Evolutionary conservation across 2,329 filamentous ascomycete genomes (phyloP).

Genomic region (Fusarium hostae): DNA sequence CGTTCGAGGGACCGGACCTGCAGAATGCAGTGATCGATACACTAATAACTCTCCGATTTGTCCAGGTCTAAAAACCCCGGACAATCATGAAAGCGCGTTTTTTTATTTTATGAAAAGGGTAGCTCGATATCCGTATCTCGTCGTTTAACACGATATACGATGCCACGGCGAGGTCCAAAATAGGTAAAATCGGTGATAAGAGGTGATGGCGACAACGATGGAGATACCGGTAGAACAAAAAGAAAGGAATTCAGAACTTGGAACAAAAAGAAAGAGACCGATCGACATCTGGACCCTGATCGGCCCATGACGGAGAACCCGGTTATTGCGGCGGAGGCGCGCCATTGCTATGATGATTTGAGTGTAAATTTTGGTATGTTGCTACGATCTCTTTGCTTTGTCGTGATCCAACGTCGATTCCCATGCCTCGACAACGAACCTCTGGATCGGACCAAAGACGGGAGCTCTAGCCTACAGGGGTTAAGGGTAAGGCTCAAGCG

Average conservation of each 20-base stretch:
- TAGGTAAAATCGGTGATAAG: background rate
- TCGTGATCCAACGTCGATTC: conserved; percentile 35
- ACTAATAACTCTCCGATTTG: conserved; percentile 15
- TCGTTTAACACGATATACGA: background rate
- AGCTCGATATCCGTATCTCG: background rate
- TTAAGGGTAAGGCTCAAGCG: conserved; percentile 12
- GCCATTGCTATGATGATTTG: conserved; percentile 3
- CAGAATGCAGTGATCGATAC: conserved; percentile 23
- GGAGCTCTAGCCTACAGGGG: conserved; percentile 38
- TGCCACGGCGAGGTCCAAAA: conserved; percentile 5
- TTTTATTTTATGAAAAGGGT: background rate
- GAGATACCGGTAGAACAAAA: background rate
- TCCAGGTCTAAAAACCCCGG: conserved; percentile 8
- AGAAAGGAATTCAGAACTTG: background rate
- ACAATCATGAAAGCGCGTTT: background rate
- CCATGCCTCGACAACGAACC: conserved; percentile 30
- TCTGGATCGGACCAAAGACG: conserved; percentile 45
- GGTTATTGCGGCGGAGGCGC: background rate
- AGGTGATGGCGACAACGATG: background rate
- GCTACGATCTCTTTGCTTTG: conserved; percentile 1
- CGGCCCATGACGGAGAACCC: conserved; percentile 11
- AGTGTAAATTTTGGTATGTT: background rate
- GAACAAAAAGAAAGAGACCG: background rate
- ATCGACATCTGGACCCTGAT: conserved; percentile 20
- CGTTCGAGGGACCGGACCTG: conserved; percentile 21